Evolutionary conservation across 345 rosid species (phyloP).

Genomic region (Linum tenue): DNA sequence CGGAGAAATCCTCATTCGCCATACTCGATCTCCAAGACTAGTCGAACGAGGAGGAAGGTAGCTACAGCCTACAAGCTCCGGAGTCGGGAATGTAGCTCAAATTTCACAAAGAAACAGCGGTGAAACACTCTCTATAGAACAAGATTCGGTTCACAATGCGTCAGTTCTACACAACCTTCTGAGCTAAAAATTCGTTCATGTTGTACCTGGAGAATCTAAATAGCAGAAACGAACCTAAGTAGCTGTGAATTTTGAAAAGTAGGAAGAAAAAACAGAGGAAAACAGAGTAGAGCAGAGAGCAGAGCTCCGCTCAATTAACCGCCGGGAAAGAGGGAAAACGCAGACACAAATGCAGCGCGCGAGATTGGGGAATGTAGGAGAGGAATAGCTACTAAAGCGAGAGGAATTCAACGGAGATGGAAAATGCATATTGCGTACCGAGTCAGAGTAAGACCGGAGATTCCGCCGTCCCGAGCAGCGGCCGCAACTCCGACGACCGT

Average conservation of each 20-base stretch:
- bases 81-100: not conserved
- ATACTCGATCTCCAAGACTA: not conserved
- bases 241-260: not conserved
- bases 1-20: not conserved
- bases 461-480: conserved; percentile 21
- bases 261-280: not conserved
- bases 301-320: not conserved
- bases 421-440: too few relatives aligned
- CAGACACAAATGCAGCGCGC: too few relatives aligned
- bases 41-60: not conserved
- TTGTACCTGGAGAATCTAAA: too few relatives aligned
- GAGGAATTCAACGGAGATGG: too few relatives aligned
- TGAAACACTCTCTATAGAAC: not conserved
- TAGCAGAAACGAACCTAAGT: not conserved
- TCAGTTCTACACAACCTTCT: too few relatives aligned
- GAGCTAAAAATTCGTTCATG: too few relatives aligned
- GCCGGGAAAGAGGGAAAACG: too few relatives aligned
- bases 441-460: conserved; percentile 2
- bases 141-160: not conserved
- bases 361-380: too few relatives aligned
- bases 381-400: not conserved
- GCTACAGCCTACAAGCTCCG: too few relatives aligned
- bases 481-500: conserved; percentile 2
- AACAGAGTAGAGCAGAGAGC: too few relatives aligned
- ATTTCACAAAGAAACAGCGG: not conserved